A percentile compares a stretch with the other conserved stretches of the same genome.
phyloP scores from a whole-genome alignment of 1,284 basidiomycete genomes.

The Ganoderma boninense region DNA sequence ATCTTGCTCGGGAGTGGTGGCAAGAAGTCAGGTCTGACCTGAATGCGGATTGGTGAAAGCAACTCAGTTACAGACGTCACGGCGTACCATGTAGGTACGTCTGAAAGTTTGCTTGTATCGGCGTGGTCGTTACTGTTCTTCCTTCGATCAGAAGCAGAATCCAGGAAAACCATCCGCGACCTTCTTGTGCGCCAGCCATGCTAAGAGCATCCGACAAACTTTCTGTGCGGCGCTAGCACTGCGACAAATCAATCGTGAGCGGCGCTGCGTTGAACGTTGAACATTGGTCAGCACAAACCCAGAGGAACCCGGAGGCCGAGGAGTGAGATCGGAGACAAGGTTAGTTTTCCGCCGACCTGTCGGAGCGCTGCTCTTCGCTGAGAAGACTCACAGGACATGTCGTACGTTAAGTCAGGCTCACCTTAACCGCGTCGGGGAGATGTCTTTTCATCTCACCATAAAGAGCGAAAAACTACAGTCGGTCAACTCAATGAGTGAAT shows the following conservation, averaged over 20 bases:
- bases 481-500: background rate
- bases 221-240: background rate
- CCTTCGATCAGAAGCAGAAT: conserved; percentile 11
- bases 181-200: conserved; percentile 17
- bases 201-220: background rate
- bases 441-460: background rate
- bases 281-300: background rate
- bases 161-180: conserved; percentile 3
- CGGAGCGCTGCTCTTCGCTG: background rate
- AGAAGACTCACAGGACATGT: background rate
- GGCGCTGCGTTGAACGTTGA: background rate
- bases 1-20: background rate
- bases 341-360: background rate
- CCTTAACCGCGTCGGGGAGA: background rate
- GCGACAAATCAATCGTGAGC: background rate
- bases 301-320: background rate
- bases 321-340: background rate
- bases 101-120: conserved; percentile 1
- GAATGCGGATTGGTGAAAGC: conserved; percentile 14
- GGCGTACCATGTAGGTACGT: background rate
- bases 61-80: conserved; percentile 12
- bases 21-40: background rate
- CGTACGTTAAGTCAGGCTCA: background rate
- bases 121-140: background rate
- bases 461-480: background rate